Evolutionary conservation across 1,284 basidiomycete species (phyloP), one percentile per base, ranked within the genome.

Genomic region (Trametes pubescens): DNA sequence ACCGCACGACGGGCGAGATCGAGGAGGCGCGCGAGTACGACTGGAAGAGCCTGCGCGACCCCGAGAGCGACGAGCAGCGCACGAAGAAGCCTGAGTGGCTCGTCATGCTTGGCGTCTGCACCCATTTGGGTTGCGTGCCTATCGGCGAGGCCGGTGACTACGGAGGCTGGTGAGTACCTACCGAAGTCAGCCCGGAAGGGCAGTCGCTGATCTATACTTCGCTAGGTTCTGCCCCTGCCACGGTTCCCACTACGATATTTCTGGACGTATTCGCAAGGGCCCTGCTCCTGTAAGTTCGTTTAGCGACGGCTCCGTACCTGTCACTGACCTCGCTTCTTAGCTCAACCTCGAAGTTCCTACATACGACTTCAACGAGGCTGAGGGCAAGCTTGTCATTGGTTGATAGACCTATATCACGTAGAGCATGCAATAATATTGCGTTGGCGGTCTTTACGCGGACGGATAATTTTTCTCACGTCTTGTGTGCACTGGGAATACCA

Each of bases 51-150:
- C 85, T 99, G 70, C 88, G 98, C 72, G 98, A 99, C 78, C 98
- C 98, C 59, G 86, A 99, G 84, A 82, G 86, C 64, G 98, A 99
- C 76, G 91, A 94, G 74, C 86, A 86, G 61, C 88, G 98, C 69
- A 87, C 90, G 65, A 94, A 99, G 89, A 92, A 93, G 80, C 96
- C 97, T 48, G 97, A 99, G 80, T 99, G 97, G 98, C 84, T 98
- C 71, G 90, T 98, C 79, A 98, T 98, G 96, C 81, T 98, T 59
- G 96, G 96, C 76, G 95, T 98, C 66, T 98, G 97, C 89, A 99
- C 98, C 47, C 98, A 99, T 83, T 82, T 99, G 70, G 97, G 98
- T 79, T 99, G 98, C 84, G 98, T 99, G 59, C 98, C 98, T 69
- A 99, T 99, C 75, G 94, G 94, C 72, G 96, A 99, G 82, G 92